A percentile compares a stretch with the other conserved stretches of the same genome.
phyloP scores from a whole-genome alignment of 371 early-diverging fungal genomes.

The Apophysomyces elegans region DNA sequence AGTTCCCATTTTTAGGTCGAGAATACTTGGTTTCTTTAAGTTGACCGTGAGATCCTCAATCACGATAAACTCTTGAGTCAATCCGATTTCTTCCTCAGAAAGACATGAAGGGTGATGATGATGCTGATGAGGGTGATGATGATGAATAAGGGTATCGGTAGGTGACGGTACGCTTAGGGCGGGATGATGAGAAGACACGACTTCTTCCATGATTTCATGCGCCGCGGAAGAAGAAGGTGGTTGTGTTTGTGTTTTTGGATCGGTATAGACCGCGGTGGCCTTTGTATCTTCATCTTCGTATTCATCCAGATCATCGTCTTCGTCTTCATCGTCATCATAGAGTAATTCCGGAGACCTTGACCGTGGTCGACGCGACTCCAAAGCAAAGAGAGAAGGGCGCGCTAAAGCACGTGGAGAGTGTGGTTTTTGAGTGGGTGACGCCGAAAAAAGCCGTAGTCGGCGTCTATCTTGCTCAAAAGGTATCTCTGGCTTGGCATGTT shows the following conservation, averaged over 20 bases:
- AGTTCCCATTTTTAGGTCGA: slow-evolving; percentile 97
- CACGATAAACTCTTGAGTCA: slow-evolving; percentile 76
- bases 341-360: slow-evolving; percentile 9
- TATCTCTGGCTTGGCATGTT: slow-evolving; percentile 11
- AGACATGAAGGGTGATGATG: slow-evolving; percentile 10
- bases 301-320: slow-evolving; percentile 9
- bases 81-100: slow-evolving; percentile 13
- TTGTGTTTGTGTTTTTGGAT: slow-evolving; percentile 44
- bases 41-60: slow-evolving; percentile 90
- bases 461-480: slow-evolving; percentile 19
- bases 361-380: slow-evolving; percentile 1
- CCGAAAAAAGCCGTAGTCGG: slow-evolving; percentile 13
- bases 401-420: slow-evolving; percentile 16
- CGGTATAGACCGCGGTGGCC: slow-evolving; percentile 3
- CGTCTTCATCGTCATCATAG: slow-evolving; percentile 4
- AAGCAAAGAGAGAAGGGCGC: slow-evolving; percentile 2
- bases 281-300: slow-evolving; percentile 3
- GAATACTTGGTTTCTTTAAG: slow-evolving; percentile 82
- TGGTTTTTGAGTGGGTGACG: not conserved
- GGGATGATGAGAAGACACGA: slow-evolving; percentile 4
- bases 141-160: slow-evolving; percentile 3
- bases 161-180: not conserved
- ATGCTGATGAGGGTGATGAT: slow-evolving; percentile 1
- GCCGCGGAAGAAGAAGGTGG: slow-evolving; percentile 10
- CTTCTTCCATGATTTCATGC: slow-evolving; percentile 8